Base-by-base conservation (phyloP, 495 filamentous ascomycete genomes). In the Penicillium fimorum region DNA sequence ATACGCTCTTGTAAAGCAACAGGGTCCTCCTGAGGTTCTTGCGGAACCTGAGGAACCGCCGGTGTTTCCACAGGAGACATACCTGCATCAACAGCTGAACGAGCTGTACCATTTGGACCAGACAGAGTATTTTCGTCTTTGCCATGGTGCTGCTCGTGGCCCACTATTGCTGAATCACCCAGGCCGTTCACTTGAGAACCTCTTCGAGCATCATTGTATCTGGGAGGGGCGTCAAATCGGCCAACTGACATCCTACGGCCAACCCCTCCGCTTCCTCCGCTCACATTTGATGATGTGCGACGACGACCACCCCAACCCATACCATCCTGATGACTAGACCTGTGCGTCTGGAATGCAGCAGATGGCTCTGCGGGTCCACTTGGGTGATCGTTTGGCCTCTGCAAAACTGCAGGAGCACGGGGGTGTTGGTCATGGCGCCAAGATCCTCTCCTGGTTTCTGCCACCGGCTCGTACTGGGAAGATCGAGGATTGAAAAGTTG, bases 401-500 rank as follows among this genome's bases (percentile, higher is more conserved):
- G 95, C 47, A 98, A 75, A 15, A 98, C 74, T 27, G 91, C 80
- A 22, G 91, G 89, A 56, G 92, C 84, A 30, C 89, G 82, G 49
- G 84, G 80, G 47, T 80, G 81, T 47, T 76, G 76, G 45, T 94
- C 89, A 46, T 81, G 82, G 45, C 87, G 80, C 46, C 84, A 76
- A n/a, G 85, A 82, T 22, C 82, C 82, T 58, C 90, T 82, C 38
- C 90, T 87, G 24, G 75, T 79, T 54, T 95, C 89, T 41, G 81
- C 76, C 7, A 91, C 95, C 5, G 95, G 92, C 64, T 99, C 94
- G 62, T 96, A 95, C 41, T 91, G 87, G 22, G 95, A 94, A 44
- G 91, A 96, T 38, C 95, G 87, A 10, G 94, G 96, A 69, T 97
- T 96, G 70, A 84, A 99, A 0, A 99, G 80, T 67, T 97, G 79